A percentile compares a stretch with the other conserved stretches of the same genome.
These are phyloP conservation scores for Geosmithia putterillii DNA, from an alignment of 2,329 filamentous ascomycete species.

Conservation along the genomic window DNA sequence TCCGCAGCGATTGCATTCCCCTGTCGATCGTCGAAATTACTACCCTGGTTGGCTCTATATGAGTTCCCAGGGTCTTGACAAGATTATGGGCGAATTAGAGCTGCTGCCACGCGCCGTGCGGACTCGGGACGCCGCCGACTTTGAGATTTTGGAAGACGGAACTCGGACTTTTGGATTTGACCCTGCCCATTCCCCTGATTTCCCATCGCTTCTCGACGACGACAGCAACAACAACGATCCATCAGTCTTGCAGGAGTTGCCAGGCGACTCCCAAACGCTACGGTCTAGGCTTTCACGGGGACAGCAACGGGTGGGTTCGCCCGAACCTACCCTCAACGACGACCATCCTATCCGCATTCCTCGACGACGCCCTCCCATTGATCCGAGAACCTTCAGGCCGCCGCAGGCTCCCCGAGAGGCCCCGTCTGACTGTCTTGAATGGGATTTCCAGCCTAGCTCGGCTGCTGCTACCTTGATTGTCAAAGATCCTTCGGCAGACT, in stretches of 20 bases:
- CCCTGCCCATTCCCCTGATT: not conserved
- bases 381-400: not conserved
- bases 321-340: not conserved
- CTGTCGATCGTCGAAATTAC: slow-evolving; percentile 4
- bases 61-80: slow-evolving; percentile 1
- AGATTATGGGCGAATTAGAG: not conserved
- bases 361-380: not conserved
- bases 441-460: not conserved
- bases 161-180: not conserved
- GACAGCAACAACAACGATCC: not conserved
- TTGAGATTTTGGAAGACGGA: slow-evolving; percentile 3
- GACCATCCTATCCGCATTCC: not conserved
- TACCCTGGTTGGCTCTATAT: not conserved
- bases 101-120: not conserved
- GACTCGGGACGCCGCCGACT: not conserved
- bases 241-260: slow-evolving; percentile 1
- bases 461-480: not conserved
- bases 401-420: not conserved
- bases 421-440: not conserved
- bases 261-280: not conserved
- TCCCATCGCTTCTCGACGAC: not conserved
- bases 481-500: not conserved
- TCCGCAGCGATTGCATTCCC: not conserved
- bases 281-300: not conserved
- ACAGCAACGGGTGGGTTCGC: not conserved